A percentile compares a stretch with the other conserved stretches of the same genome.
phyloP scores from a whole-genome alignment of 1,139 yeast species.

The Blastobotrys proliferans region DNA sequence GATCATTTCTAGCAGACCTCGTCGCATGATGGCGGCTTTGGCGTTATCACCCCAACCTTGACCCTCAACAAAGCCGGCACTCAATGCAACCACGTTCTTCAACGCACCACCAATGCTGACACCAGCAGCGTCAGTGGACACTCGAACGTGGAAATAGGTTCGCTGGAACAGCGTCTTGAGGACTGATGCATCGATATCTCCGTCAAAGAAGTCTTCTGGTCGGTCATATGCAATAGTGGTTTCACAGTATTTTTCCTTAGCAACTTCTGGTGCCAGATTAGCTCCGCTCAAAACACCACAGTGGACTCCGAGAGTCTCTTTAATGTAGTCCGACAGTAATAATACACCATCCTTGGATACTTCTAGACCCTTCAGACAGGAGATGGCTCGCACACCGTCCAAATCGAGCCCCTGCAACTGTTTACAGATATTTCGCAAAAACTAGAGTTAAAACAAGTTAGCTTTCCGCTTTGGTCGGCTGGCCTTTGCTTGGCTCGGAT shows the following conservation, averaged over 20 bases:
- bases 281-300: slow-evolving; percentile 97
- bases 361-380: slow-evolving; percentile 90
- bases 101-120: slow-evolving; percentile 93
- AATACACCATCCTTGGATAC: slow-evolving; percentile 77
- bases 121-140: slow-evolving; percentile 87
- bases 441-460: slow-evolving; percentile 32
- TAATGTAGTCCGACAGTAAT: slow-evolving; percentile 68
- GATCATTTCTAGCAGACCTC: slow-evolving; percentile 84
- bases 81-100: slow-evolving; percentile 88
- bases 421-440: slow-evolving; percentile 64
- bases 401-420: slow-evolving; percentile 73
- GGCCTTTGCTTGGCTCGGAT: too few relatives aligned
- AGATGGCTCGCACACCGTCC: slow-evolving; percentile 73
- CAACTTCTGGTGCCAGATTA: slow-evolving; percentile 91
- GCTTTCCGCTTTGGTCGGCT: too few relatives aligned
- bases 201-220: slow-evolving; percentile 61
- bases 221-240: slow-evolving; percentile 85
- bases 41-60: slow-evolving; percentile 98
- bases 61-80: slow-evolving; percentile 94
- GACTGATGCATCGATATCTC: slow-evolving; percentile 73
- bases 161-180: slow-evolving; percentile 79
- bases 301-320: slow-evolving; percentile 71
- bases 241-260: slow-evolving; percentile 89
- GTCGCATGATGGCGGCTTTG: slow-evolving; percentile 91
- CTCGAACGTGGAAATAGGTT: slow-evolving; percentile 91